These are phyloP conservation scores for Pseudogymnoascus sp. DNA, from an alignment of 2,329 filamentous ascomycete genomes.

Conservation along the genomic window DNA sequence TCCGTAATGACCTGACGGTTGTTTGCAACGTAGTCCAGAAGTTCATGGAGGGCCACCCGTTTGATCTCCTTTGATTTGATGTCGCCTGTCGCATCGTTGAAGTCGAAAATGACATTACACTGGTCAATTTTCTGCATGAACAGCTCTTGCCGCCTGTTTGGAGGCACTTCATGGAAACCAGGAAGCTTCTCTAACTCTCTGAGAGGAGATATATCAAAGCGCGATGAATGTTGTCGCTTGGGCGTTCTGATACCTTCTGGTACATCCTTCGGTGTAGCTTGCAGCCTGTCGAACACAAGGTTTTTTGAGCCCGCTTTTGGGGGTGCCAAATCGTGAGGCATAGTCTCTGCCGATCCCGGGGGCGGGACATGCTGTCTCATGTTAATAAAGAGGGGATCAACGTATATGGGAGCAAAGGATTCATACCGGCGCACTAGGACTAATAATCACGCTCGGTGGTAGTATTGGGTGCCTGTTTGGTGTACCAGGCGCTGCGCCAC, in stretches of 20 bases:
- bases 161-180: slow-evolving; percentile 94
- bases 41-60: slow-evolving; percentile 85
- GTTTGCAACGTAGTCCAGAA: slow-evolving; percentile 96
- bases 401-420: not conserved
- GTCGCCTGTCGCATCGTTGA: slow-evolving; percentile 94
- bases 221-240: slow-evolving; percentile 92
- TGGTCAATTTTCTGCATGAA: slow-evolving; percentile 99
- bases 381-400: not conserved
- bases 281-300: slow-evolving; percentile 77
- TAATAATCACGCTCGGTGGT: slow-evolving; percentile 87
- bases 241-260: slow-evolving; percentile 92
- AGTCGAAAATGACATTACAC: slow-evolving; percentile 99
- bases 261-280: slow-evolving; percentile 92
- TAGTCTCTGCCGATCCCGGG: slow-evolving; percentile 89
- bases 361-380: slow-evolving; percentile 71
- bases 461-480: slow-evolving; percentile 57
- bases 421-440: slow-evolving; percentile 83
- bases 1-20: slow-evolving; percentile 98
- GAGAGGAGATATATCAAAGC: slow-evolving; percentile 96
- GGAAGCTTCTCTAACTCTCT: slow-evolving; percentile 94
- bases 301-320: slow-evolving; percentile 90
- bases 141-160: slow-evolving; percentile 86
- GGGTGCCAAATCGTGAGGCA: slow-evolving; percentile 93
- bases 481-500: slow-evolving; percentile 45
- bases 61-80: slow-evolving; percentile 99